Percentiles rank a stretch among this genome's conserved stretches.
These are phyloP conservation scores for Pulveroboletus sp. DNA, from an alignment of 768 basidiomycete genomes.

Conservation along the genomic window DNA sequence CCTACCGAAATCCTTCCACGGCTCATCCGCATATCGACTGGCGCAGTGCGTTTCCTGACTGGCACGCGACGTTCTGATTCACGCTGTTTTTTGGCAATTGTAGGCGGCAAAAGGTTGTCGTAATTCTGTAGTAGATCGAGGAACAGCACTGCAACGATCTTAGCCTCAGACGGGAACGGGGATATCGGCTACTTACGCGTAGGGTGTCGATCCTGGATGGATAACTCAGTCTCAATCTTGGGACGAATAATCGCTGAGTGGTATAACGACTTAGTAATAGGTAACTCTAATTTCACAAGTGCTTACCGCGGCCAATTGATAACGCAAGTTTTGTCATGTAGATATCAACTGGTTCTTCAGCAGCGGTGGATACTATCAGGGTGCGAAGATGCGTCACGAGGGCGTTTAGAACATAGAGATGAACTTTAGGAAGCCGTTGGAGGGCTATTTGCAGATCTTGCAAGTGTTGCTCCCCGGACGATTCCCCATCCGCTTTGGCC, in stretches of 20 bases:
- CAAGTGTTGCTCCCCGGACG: constrained; percentile 54
- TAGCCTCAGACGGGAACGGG: neutral
- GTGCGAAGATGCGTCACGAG: constrained; percentile 72
- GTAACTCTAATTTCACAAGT: neutral
- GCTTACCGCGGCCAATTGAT: constrained; percentile 80
- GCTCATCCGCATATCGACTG: constrained; percentile 84
- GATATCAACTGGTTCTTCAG: constrained; percentile 70
- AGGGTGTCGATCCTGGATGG: constrained; percentile 89
- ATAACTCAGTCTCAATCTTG: constrained; percentile 73
- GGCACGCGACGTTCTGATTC: constrained; percentile 85
- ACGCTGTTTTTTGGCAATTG: constrained; percentile 78
- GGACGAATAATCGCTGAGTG: constrained; percentile 72
- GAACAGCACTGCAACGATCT: constrained; percentile 56
- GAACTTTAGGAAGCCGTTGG: constrained; percentile 68
- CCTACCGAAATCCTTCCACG: constrained; percentile 70
- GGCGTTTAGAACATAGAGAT: constrained; percentile 74
- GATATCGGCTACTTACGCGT: constrained; percentile 44
- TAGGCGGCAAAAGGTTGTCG: constrained; percentile 67
- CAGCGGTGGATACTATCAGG: constrained; percentile 62
- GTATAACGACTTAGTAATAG: constrained; percentile 1
- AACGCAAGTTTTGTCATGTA: constrained; percentile 85
- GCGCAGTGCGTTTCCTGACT: constrained; percentile 78
- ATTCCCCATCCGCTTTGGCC: constrained; percentile 47
- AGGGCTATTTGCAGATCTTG: constrained; percentile 59
- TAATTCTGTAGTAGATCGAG: constrained; percentile 81